Base-by-base conservation (phyloP, 2,329 filamentous ascomycete species). In the Akanthomyces dipterigenus region DNA sequence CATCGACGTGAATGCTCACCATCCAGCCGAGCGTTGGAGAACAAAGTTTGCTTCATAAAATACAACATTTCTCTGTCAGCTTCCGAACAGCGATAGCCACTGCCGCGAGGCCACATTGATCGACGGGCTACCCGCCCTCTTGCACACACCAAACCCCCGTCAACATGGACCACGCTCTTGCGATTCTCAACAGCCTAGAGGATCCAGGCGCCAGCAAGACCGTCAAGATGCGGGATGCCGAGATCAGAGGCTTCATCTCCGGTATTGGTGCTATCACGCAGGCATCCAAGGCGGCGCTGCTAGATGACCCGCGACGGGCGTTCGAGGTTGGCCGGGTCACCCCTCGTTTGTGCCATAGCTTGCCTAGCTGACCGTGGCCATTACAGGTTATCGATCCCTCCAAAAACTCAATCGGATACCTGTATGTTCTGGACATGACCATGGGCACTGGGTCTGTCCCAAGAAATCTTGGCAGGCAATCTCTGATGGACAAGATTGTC, bases 341-440 rank as follows among this genome's bases (percentile, higher is more conserved):
- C 11, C 8, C 49, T 8, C 4, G 26, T 50, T 50, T 57, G 55
- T 12, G 12, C 20, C 31, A 14, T 28, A 42, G 12, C 14, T 8
- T 18, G 16, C 14, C 34, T 22, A 48, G 40, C 68, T 72, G 51
- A 72, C 60, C 3, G 5, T 42, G 14, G 18, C 42, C 42, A 9
- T 28, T 45, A 9, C 12, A 84, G 78, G 68, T 73, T 14, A 68
- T 85, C 28, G 69, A 84, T 64, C 80, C 82, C 1, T 70, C 74
- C 8, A 60, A 73, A 49, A 74, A 86, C 66, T 80, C 82, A 8
- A 76, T 83, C 60, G 81, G 81, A 26, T 82, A 79, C 67, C 74
- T 84, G 36, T 68, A 73, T 56, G 65, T 85, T 45, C 72, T 86
- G 57, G 75, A 80, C 61, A 67, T 70, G 36, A 67, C 78, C 36